phyloP scores from a whole-genome alignment of 768 basidiomycete species.

The Suillus placidus region DNA sequence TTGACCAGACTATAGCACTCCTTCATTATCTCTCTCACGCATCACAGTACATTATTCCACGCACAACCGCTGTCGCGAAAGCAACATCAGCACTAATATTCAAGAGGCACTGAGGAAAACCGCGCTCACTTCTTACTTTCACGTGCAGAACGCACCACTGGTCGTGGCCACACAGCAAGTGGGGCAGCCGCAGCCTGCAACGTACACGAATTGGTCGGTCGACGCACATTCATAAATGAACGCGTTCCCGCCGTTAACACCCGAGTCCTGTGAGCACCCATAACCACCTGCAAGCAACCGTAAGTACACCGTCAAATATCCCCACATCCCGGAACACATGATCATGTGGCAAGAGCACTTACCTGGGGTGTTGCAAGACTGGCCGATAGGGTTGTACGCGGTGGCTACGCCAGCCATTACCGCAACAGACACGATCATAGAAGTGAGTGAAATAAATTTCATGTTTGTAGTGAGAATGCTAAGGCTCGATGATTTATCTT shows the following conservation, averaged over 20 bases:
- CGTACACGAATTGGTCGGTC: background rate
- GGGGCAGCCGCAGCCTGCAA: background rate
- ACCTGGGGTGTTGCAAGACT: slow-evolving; percentile 4
- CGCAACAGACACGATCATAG: slow-evolving; percentile 4
- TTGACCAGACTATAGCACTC: background rate
- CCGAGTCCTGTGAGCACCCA: background rate
- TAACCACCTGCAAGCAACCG: background rate
- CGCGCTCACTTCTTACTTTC: background rate
- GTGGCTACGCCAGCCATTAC: background rate
- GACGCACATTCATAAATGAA: slow-evolving; percentile 4
- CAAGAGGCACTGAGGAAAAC: background rate
- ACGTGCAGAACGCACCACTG: background rate
- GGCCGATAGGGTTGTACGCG: slow-evolving; percentile 6
- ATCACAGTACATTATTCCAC: no score
- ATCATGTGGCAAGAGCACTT: background rate
- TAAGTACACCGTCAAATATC: background rate
- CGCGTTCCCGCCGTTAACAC: background rate
- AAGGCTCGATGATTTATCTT: background rate
- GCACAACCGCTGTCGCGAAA: no score
- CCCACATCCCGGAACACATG: background rate
- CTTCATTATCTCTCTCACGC: background rate
- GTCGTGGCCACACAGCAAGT: background rate
- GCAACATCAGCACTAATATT: background rate
- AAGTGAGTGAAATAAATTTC: slow-evolving; percentile 1
- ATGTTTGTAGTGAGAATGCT: background rate